Base-by-base conservation (phyloP, 1,284 basidiomycete genomes). In the Sporisorium exsertum region DNA sequence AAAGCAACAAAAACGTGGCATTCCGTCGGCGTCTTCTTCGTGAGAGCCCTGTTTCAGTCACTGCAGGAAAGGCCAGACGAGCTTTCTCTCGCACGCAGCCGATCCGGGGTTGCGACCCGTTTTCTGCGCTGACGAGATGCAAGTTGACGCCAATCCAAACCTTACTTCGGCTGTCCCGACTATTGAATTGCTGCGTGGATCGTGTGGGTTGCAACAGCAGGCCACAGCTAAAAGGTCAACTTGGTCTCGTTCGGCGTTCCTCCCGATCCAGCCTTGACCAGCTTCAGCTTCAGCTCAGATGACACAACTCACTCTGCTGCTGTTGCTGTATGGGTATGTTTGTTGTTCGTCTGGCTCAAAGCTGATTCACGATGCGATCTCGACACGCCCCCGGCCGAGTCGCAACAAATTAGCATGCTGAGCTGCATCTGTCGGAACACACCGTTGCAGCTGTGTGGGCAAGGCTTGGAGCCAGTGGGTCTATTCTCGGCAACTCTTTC, bases 81-180 rank as follows among this genome's bases (percentile, higher is more conserved):
- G n/a, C n/a, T n/a, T n/a, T n/a, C n/a, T n/a, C n/a, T n/a, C 62
- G 10, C 40, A 47, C 40, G 15, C 42, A 54, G 56, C 29, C 63
- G 56, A 58, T 64, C 63, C 56, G 63, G 63, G 63, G 63, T 58
- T 35, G 45, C n/a, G n/a, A n/a, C n/a, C n/a, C n/a, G n/a, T n/a
- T n/a, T n/a, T n/a, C n/a, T n/a, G n/a, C n/a, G n/a, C n/a, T n/a
- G n/a, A n/a, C n/a, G n/a, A n/a, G n/a, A n/a, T n/a, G n/a, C n/a
- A n/a, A n/a, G n/a, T n/a, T n/a, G n/a, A n/a, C n/a, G n/a, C n/a
- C n/a, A n/a, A n/a, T n/a, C n/a, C n/a, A n/a, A n/a, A n/a, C n/a
- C n/a, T n/a, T n/a, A n/a, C n/a, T n/a, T n/a, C n/a, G n/a, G n/a
- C n/a, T n/a, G n/a, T n/a, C n/a, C n/a, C n/a, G n/a, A n/a, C n/a